Evolutionary conservation across 768 basidiomycete species (phyloP).

Genomic region (Phanerochaete sordida): DNA sequence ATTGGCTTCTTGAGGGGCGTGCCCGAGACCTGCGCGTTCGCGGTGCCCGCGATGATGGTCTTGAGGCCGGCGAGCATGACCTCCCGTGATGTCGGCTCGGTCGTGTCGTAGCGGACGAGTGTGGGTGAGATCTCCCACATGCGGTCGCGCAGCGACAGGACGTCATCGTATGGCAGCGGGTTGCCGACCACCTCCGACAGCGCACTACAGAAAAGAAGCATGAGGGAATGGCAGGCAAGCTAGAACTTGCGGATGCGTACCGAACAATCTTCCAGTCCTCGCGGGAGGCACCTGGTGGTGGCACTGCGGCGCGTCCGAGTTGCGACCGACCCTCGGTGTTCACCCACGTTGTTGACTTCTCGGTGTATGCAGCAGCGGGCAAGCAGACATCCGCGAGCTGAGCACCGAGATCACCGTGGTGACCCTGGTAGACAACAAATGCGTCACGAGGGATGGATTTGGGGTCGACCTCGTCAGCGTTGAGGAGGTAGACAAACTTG

Average conservation of each 20-base stretch:
- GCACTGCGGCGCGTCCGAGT: constrained; percentile 85
- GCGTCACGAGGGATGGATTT: constrained; percentile 85
- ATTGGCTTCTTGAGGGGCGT: constrained; percentile 76
- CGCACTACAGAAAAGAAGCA: constrained; percentile 48
- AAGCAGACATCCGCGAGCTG: constrained; percentile 96
- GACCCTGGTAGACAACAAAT: constrained; percentile 98
- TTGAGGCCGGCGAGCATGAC: constrained; percentile 70
- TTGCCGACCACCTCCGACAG: constrained; percentile 82
- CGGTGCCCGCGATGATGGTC: constrained; percentile 47
- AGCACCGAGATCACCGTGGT: constrained; percentile 96
- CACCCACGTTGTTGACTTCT: constrained; percentile 88
- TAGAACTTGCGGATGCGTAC: constrained; percentile 35
- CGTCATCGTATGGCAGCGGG: constrained; percentile 87
- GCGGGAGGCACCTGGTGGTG: constrained; percentile 89
- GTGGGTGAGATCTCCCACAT: constrained; percentile 97
- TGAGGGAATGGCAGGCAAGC: not conserved
- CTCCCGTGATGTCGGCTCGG: constrained; percentile 73
- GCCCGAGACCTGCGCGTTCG: constrained; percentile 53
- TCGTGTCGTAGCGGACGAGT: constrained; percentile 78
- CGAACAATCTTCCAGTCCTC: constrained; percentile 99
- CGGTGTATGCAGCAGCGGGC: constrained; percentile 92
- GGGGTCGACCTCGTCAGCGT: constrained; percentile 92
- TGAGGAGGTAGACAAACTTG: constrained; percentile 95
- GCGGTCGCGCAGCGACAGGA: constrained; percentile 78
- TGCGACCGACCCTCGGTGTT: constrained; percentile 96